These are phyloP conservation scores for Teunomyces gatunensis DNA, from an alignment of 805 yeast genomes.

Conservation along the genomic window DNA sequence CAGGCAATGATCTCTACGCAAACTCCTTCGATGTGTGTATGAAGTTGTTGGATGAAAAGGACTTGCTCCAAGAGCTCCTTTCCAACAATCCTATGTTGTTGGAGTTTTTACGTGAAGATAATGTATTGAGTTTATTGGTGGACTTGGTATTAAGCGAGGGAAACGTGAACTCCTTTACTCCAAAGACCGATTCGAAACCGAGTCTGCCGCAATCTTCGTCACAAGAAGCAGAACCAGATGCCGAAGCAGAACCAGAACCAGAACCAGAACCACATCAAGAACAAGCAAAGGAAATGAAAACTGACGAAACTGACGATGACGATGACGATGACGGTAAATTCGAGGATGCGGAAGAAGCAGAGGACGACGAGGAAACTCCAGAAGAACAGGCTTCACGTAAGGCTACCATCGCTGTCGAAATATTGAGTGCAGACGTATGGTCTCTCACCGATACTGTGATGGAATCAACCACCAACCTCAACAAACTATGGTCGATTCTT, in stretches of 20 bases:
- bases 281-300: slow-evolving; percentile 23
- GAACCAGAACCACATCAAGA: slow-evolving; percentile 6
- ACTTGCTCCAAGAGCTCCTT: slow-evolving; percentile 41
- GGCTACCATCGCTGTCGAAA: slow-evolving; percentile 70
- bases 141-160: slow-evolving; percentile 39
- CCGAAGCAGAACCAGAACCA: background rate
- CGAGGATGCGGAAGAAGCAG: slow-evolving; percentile 13
- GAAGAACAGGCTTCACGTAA: slow-evolving; percentile 35
- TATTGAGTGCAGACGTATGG: slow-evolving; percentile 91
- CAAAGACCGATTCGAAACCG: slow-evolving; percentile 1
- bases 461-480: slow-evolving; percentile 64
- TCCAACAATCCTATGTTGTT: slow-evolving; percentile 41
- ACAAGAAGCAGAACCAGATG: background rate
- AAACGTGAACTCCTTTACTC: background rate
- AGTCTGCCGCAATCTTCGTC: background rate
- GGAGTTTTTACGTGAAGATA: slow-evolving; percentile 41
- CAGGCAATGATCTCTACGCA: slow-evolving; percentile 14
- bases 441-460: slow-evolving; percentile 85
- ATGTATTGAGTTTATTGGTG: slow-evolving; percentile 34
- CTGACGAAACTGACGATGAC: slow-evolving; percentile 16
- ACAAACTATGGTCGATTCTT: slow-evolving; percentile 75
- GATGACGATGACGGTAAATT: slow-evolving; percentile 10
- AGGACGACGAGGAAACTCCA: slow-evolving; percentile 24
- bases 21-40: slow-evolving; percentile 25
- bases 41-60: slow-evolving; percentile 42